A percentile compares a stretch with the other conserved stretches of the same genome.
These are phyloP conservation scores for Lepidium didymum DNA, from an alignment of 345 rosid species.

Conservation along the genomic window DNA sequence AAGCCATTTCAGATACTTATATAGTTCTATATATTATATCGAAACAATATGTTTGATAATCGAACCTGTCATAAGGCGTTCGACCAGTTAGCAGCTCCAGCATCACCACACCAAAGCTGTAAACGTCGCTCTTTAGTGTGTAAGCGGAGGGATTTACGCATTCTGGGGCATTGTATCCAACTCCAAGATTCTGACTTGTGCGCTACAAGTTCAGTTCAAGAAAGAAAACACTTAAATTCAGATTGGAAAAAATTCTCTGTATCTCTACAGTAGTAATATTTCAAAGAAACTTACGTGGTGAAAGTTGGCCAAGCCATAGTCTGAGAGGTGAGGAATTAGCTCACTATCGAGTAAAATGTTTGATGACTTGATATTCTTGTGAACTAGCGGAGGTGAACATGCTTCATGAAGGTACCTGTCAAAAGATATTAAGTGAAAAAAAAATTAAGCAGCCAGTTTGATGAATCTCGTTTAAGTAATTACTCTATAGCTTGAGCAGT, in stretches of 20 bases:
- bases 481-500: slow-evolving; percentile 87
- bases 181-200: slow-evolving; percentile 85
- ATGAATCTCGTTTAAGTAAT: slow-evolving; percentile 17
- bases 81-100: slow-evolving; percentile 83
- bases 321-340: slow-evolving; percentile 71
- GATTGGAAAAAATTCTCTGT: background rate
- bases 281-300: slow-evolving; percentile 46
- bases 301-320: slow-evolving; percentile 74
- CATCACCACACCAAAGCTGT: slow-evolving; percentile 97
- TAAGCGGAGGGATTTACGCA: slow-evolving; percentile 63
- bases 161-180: slow-evolving; percentile 95
- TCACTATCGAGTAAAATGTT: slow-evolving; percentile 86
- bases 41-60: background rate
- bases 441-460: background rate
- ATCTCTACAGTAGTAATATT: background rate
- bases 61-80: slow-evolving; percentile 70
- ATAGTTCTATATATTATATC: background rate
- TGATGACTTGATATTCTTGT: slow-evolving; percentile 92
- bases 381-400: slow-evolving; percentile 79
- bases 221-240: background rate
- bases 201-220: slow-evolving; percentile 34
- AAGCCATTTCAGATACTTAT: background rate
- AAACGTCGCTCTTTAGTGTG: slow-evolving; percentile 80
- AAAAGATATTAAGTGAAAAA: background rate
- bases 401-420: slow-evolving; percentile 88